Evolutionary conservation across 2,329 filamentous ascomycete genomes (phyloP).

Genomic region (Colletotrichum cereale): DNA sequence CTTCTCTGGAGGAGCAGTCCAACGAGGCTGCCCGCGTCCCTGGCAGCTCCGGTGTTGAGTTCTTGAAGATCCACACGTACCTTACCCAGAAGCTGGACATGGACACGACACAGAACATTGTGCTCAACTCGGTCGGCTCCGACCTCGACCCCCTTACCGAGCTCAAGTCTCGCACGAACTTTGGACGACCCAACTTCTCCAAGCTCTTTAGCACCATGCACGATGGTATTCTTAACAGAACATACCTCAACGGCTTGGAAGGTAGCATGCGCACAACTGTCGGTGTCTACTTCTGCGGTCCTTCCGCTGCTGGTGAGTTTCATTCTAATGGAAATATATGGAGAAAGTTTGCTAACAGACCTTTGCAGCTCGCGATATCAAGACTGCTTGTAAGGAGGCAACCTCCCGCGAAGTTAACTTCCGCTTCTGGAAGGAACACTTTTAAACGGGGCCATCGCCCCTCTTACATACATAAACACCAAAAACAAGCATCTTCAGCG

Average conservation of each 20-base stretch:
- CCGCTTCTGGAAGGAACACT: conserved; percentile 99
- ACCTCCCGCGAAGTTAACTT: conserved; percentile 86
- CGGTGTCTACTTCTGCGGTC: conserved; percentile 98
- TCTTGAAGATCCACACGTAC: conserved; percentile 98
- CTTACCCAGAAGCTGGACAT: conserved; percentile 93
- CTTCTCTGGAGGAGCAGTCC: conserved; percentile 90
- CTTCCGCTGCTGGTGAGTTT: conserved; percentile 74
- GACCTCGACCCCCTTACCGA: conserved; percentile 93
- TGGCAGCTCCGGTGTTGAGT: conserved; percentile 79
- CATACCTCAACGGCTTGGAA: conserved; percentile 87
- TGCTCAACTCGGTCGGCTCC: conserved; percentile 92
- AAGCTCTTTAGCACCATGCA: conserved; percentile 87
- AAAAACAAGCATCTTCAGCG: conserved; percentile 13
- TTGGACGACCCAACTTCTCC: conserved; percentile 90
- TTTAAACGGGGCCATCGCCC: conserved; percentile 55
- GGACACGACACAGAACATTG: conserved; percentile 96
- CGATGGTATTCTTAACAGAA: conserved; percentile 85
- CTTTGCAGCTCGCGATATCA: conserved; percentile 81
- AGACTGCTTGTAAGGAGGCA: conserved; percentile 80
- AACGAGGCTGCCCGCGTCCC: conserved; percentile 75
- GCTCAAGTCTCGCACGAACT: conserved; percentile 90
- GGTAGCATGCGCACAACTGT: conserved; percentile 83
- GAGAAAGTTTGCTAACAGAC: conserved; percentile 51
- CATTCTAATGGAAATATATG: neutral
- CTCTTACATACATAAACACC: conserved; percentile 6